These are phyloP conservation scores for Pythium vanterpoolii DNA, from an alignment of 352 stramenopile species.

Conservation along the genomic window DNA sequence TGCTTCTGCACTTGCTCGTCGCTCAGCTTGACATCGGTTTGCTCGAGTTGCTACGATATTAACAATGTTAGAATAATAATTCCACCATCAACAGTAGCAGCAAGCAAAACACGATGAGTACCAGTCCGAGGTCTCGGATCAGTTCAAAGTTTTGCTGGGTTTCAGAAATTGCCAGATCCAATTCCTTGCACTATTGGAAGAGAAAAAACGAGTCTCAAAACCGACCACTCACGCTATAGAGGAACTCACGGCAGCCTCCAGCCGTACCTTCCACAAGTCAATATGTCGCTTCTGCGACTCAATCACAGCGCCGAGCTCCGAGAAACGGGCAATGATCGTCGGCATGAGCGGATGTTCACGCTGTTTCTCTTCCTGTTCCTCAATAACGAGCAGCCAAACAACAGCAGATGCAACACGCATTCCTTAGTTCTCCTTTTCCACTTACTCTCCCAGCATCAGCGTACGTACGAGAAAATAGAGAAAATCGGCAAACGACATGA, in stretches of 20 bases:
- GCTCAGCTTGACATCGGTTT: slow-evolving; percentile 56
- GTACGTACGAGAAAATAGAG: slow-evolving; percentile 74
- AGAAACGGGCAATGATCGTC: slow-evolving; percentile 72
- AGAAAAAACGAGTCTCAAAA: neutral
- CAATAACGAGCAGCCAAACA: slow-evolving; percentile 28
- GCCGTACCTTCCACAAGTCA: slow-evolving; percentile 66
- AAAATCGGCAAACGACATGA: slow-evolving; percentile 81
- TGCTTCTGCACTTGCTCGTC: slow-evolving; percentile 61
- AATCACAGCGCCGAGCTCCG: slow-evolving; percentile 74
- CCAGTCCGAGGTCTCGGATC: slow-evolving; percentile 48
- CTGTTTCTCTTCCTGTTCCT: slow-evolving; percentile 81
- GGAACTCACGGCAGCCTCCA: neutral
- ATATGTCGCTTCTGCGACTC: slow-evolving; percentile 85
- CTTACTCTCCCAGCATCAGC: neutral
- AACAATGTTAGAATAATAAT: neutral
- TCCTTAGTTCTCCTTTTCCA: neutral
- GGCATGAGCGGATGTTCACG: slow-evolving; percentile 71
- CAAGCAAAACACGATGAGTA: slow-evolving; percentile 14
- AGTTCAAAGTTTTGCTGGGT: slow-evolving; percentile 62
- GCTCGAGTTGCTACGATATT: slow-evolving; percentile 37
- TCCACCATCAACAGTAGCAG: neutral
- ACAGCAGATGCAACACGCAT: slow-evolving; percentile 19
- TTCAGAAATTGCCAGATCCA: slow-evolving; percentile 75
- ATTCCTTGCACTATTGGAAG: slow-evolving; percentile 48
- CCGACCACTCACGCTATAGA: neutral